Conservation (phyloP, 768 basidiomycete genomes). For the Leccinum subgranulosum region DNA sequence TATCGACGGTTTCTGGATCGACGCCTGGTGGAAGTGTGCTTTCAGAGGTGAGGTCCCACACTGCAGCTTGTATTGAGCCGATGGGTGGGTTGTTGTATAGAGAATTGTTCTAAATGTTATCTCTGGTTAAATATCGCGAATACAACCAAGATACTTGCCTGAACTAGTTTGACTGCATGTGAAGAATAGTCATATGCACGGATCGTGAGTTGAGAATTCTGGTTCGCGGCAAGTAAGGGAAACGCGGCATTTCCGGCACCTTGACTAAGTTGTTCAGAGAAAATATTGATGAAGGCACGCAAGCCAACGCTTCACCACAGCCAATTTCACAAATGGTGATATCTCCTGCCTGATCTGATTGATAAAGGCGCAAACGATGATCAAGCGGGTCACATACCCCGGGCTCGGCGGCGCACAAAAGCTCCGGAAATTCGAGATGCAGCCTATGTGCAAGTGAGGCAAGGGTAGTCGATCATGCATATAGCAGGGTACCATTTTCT, state of each 20-base stretch:
- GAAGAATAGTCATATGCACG: conserved; percentile 89
- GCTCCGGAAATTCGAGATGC: conserved; percentile 91
- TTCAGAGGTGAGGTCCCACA: conserved; percentile 86
- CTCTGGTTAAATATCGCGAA: background rate
- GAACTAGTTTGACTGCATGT: conserved; percentile 86
- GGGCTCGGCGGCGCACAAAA: conserved; percentile 63
- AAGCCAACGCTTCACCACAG: conserved; percentile 57
- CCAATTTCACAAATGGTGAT: conserved; percentile 83
- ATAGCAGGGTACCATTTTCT: conserved; percentile 66
- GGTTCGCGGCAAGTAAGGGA: conserved; percentile 78
- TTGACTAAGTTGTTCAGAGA: conserved; percentile 27
- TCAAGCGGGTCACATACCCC: conserved; percentile 43
- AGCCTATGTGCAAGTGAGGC: conserved; percentile 49
- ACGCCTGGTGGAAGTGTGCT: conserved; percentile 60
- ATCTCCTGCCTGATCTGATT: conserved; percentile 64
- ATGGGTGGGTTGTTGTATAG: conserved; percentile 64
- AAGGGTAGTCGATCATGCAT: background rate
- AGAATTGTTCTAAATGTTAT: conserved; percentile 55
- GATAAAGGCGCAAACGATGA: background rate
- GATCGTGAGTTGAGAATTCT: conserved; percentile 72
- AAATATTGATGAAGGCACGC: background rate
- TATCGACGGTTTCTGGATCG: conserved; percentile 70
- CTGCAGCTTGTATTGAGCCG: conserved; percentile 72
- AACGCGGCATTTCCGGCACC: conserved; percentile 96
- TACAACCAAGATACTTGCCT: conserved; percentile 44